Percentiles rank a stretch among this genome's conserved stretches.
Conservation (phyloP, 2,329 filamentous ascomycete genomes). For the Elsinoe batatas region DNA sequence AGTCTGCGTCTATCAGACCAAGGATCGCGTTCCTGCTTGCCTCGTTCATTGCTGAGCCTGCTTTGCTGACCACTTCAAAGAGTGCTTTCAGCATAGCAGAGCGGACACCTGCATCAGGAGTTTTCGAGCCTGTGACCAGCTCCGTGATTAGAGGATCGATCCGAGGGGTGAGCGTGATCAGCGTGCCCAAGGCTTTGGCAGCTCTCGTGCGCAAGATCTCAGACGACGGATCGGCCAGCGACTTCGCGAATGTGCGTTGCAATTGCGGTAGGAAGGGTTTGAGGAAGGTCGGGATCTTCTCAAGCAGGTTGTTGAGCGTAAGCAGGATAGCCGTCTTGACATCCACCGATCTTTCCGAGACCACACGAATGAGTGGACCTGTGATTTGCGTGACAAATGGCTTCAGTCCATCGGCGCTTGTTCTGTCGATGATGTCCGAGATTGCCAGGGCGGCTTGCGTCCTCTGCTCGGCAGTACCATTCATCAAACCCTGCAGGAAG, state of each 20-base stretch:
- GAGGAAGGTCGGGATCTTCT: conserved; percentile 90
- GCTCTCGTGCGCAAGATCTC: conserved; percentile 79
- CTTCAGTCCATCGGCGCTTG: conserved; percentile 76
- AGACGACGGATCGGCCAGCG: conserved; percentile 84
- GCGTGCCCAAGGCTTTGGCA: conserved; percentile 83
- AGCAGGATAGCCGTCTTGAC: conserved; percentile 92
- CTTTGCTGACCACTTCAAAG: conserved; percentile 93
- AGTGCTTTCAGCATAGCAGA: conserved; percentile 95
- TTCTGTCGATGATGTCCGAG: conserved; percentile 90
- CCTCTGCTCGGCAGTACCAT: conserved; percentile 83
- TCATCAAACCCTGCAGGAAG: conserved; percentile 96
- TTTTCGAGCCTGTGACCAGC: conserved; percentile 91
- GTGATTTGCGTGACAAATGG: conserved; percentile 97
- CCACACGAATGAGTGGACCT: conserved; percentile 91
- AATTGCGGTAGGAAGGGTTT: conserved; percentile 96
- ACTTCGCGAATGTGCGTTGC: conserved; percentile 93
- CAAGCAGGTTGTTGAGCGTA: conserved; percentile 86
- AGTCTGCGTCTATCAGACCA: conserved; percentile 75
- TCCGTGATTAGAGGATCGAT: conserved; percentile 91
- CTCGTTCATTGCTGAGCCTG: conserved; percentile 90
- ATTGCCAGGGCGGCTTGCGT: conserved; percentile 87
- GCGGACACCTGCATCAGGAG: conserved; percentile 72
- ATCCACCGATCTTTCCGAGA: conserved; percentile 90
- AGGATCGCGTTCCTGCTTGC: conserved; percentile 77
- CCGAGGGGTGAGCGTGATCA: conserved; percentile 91